phyloP scores from a whole-genome alignment of 768 basidiomycete species.

The Tylopilus intermedius region DNA sequence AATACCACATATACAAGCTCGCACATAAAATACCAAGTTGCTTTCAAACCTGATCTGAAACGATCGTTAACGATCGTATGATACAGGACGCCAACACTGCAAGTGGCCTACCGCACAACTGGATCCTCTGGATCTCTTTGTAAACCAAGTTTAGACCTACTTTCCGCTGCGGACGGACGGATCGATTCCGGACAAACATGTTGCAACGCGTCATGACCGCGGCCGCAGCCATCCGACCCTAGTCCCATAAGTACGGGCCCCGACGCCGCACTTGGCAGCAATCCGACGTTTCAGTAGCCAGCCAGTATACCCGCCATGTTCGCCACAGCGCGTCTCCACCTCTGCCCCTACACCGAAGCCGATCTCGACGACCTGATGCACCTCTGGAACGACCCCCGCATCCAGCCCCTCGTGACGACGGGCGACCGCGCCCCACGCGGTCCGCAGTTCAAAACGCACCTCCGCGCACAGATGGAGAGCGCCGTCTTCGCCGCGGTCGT shows the following conservation, averaged over 20 bases:
- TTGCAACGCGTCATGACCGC: slow-evolving; percentile 9
- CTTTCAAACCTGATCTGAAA: too few relatives aligned
- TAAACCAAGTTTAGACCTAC: background rate
- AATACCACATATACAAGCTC: background rate
- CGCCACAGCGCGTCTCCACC: slow-evolving; percentile 30
- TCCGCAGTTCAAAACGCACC: slow-evolving; percentile 14
- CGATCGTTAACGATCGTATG: too few relatives aligned
- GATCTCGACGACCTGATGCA: slow-evolving; percentile 29
- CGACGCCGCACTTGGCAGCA: background rate
- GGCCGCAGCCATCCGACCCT: slow-evolving; percentile 13
- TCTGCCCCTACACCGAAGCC: slow-evolving; percentile 30
- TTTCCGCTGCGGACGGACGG: slow-evolving; percentile 6
- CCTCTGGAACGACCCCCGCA: slow-evolving; percentile 30
- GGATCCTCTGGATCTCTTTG: background rate
- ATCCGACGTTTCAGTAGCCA: background rate
- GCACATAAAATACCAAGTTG: too few relatives aligned
- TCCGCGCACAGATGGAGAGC: slow-evolving; percentile 21
- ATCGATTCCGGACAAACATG: background rate
- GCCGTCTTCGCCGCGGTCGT: slow-evolving; percentile 29
- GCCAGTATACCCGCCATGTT: slow-evolving; percentile 15
- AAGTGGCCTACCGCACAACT: background rate
- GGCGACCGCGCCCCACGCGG: slow-evolving; percentile 12
- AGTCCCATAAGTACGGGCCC: background rate
- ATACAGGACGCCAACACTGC: background rate
- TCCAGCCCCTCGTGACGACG: slow-evolving; percentile 19